A percentile compares a stretch with the other conserved stretches of the same genome.
Evolutionary conservation across 208 protist genomes (phyloP).

Genomic region (Trypanosomatidae sp.): DNA sequence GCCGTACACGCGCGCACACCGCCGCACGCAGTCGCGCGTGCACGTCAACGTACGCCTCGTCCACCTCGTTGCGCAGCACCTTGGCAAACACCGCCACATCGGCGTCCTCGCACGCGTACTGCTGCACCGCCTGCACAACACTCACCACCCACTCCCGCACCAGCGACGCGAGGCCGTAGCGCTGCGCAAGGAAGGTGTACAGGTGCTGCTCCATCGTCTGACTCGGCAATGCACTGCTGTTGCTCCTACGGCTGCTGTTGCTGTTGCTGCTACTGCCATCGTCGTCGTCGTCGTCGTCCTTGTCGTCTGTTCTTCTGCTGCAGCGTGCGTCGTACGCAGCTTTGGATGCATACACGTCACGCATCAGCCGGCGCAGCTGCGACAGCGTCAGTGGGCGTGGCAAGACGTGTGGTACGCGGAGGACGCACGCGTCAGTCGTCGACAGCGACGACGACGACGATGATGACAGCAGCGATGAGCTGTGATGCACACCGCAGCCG

Average conservation of each 20-base stretch:
- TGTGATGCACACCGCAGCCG: too few relatives aligned
- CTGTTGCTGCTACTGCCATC: not conserved
- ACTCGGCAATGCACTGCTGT: not conserved
- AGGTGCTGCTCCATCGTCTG: constrained; percentile 92
- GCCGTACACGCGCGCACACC: constrained; percentile 63
- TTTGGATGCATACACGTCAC: too few relatives aligned
- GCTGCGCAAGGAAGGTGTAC: constrained; percentile 85
- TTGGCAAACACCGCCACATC: constrained; percentile 86
- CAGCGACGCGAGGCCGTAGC: constrained; percentile 78
- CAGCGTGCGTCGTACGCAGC: too few relatives aligned
- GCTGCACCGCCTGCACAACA: constrained; percentile 55
- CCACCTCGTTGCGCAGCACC: constrained; percentile 85
- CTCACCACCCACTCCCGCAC: constrained; percentile 71
- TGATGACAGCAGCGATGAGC: too few relatives aligned
- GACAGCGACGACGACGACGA: too few relatives aligned
- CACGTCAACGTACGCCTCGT: constrained; percentile 87
- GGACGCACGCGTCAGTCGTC: too few relatives aligned
- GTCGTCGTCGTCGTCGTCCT: too few relatives aligned
- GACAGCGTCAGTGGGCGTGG: too few relatives aligned
- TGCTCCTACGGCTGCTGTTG: not conserved
- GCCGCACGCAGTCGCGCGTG: constrained; percentile 77
- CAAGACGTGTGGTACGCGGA: too few relatives aligned
- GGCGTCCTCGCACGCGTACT: constrained; percentile 64
- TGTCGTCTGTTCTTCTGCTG: too few relatives aligned
- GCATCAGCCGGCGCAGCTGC: too few relatives aligned